Evolutionary conservation across 257 asterid genomes (phyloP), one percentile per base, ranked within the genome.

Genomic region (Jacaranda mimosifolia): DNA sequence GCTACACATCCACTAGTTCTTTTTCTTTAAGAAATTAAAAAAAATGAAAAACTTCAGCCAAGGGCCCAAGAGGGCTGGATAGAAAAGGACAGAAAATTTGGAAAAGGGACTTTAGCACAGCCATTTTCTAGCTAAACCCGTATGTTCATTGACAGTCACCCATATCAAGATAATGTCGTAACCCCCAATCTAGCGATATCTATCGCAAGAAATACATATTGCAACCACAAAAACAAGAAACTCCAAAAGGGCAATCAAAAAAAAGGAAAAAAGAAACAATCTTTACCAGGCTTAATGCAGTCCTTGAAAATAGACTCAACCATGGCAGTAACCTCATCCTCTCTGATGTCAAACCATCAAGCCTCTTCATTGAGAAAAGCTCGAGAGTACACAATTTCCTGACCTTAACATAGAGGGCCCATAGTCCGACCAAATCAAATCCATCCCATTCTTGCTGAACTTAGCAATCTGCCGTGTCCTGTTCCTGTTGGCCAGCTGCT

Each of bases 331-430:
- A 92, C 98, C 68, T 94, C 97, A 70, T 94, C 98, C 26, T 94
- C 97, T 6, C 98, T 77, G 21, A 92, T 89, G 1, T 78, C 39
- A 94, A 88, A 42, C 84, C 88, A 39, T 94, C 97, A 48, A 94
- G 82, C 80, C 97, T 85, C 84, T 88, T 94, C 0, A 83, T 76
- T 3, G 97, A 86, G 80, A 94, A 94, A 38, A 94, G 90, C 72
- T 94, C 97, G 48, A 94, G 89, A 1, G 92, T 94, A 63, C 98
- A 94, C 17, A 94, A 63, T 75, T 94, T 94, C 72, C 98, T 83
- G 0, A 94, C 97, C 71, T 90, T 94, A 0, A 91, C 98, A 48
- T 94, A 92, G 79, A 91, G 98, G 97, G 94, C 1, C 98, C 97
- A 36, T 94, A 94, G 62, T 92, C 98, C 3, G 98, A 86, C 98